Conservation (phyloP, 768 basidiomycete genomes). For the Suillus brevipes region DNA sequence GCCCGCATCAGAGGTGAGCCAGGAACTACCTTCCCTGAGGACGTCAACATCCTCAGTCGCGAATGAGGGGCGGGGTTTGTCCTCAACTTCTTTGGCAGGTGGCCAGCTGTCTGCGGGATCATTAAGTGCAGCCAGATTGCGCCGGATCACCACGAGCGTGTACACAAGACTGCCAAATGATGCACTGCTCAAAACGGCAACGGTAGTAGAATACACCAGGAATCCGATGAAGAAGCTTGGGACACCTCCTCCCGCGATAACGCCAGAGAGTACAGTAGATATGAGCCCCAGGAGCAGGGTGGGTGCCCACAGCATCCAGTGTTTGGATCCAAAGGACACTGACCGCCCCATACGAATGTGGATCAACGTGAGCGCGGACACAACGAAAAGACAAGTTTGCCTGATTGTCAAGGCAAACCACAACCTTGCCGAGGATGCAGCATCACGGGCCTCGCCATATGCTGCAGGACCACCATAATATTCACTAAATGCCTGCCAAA, state of each 20-base stretch:
- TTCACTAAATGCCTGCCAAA: slow-evolving; percentile 66
- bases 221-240: slow-evolving; percentile 61
- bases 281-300: slow-evolving; percentile 52
- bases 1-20: slow-evolving; percentile 69
- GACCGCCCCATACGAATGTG: slow-evolving; percentile 72
- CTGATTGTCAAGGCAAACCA: slow-evolving; percentile 69
- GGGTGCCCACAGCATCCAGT: slow-evolving; percentile 77
- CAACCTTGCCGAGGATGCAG: slow-evolving; percentile 57
- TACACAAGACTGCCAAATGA: slow-evolving; percentile 60
- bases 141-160: slow-evolving; percentile 65
- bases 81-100: slow-evolving; percentile 49
- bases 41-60: slow-evolving; percentile 72
- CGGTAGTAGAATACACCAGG: slow-evolving; percentile 52
- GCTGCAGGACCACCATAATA: slow-evolving; percentile 47
- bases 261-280: slow-evolving; percentile 59
- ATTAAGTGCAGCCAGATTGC: slow-evolving; percentile 57
- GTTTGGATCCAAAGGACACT: slow-evolving; percentile 65
- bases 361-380: slow-evolving; percentile 60
- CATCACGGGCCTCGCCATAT: slow-evolving; percentile 45
- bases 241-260: slow-evolving; percentile 55
- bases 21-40: slow-evolving; percentile 75
- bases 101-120: slow-evolving; percentile 62
- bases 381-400: slow-evolving; percentile 66
- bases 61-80: slow-evolving; percentile 62
- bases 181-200: slow-evolving; percentile 53